A percentile compares a stretch with the other conserved stretches of the same genome.
These are phyloP conservation scores for Phaseolus coccineus DNA, from an alignment of 331 rosid species.

Conservation along the genomic window DNA sequence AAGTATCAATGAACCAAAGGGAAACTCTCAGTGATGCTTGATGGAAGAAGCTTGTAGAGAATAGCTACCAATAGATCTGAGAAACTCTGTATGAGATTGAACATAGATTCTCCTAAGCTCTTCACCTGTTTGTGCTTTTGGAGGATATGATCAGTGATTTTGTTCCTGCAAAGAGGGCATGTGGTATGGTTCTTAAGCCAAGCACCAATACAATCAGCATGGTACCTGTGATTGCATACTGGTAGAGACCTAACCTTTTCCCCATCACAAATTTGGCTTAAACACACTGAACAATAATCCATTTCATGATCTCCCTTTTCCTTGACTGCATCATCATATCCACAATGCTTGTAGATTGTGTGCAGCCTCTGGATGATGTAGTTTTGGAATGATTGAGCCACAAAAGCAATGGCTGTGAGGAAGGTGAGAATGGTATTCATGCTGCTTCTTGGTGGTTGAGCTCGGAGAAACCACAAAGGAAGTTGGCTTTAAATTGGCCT, in stretches of 20 bases:
- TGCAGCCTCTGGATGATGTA: slow-evolving; percentile 34
- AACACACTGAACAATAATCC: slow-evolving; percentile 52
- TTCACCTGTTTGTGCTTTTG: slow-evolving; percentile 23
- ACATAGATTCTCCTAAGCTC: neutral
- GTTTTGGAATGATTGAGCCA: slow-evolving; percentile 1
- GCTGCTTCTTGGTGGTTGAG: neutral
- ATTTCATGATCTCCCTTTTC: neutral
- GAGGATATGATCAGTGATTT: slow-evolving; percentile 16
- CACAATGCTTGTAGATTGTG: neutral
- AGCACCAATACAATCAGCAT: slow-evolving; percentile 48
- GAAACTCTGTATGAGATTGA: slow-evolving; percentile 18
- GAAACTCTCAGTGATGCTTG: slow-evolving; percentile 31
- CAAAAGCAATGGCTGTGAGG: slow-evolving; percentile 27
- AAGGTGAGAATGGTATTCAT: slow-evolving; percentile 29
- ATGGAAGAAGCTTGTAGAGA: slow-evolving; percentile 31
- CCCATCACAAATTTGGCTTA: slow-evolving; percentile 29
- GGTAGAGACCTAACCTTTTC: slow-evolving; percentile 45
- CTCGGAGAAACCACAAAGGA: neutral
- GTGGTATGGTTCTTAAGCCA: slow-evolving; percentile 54
- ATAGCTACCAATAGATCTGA: slow-evolving; percentile 34
- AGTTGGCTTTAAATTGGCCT: neutral
- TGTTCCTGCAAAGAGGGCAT: slow-evolving; percentile 58
- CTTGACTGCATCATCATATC: neutral
- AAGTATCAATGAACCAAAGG: slow-evolving; percentile 30
- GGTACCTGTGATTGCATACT: slow-evolving; percentile 48